Base-by-base conservation (phyloP, 1,284 basidiomycete species). In the Tilletiaria anomala region DNA sequence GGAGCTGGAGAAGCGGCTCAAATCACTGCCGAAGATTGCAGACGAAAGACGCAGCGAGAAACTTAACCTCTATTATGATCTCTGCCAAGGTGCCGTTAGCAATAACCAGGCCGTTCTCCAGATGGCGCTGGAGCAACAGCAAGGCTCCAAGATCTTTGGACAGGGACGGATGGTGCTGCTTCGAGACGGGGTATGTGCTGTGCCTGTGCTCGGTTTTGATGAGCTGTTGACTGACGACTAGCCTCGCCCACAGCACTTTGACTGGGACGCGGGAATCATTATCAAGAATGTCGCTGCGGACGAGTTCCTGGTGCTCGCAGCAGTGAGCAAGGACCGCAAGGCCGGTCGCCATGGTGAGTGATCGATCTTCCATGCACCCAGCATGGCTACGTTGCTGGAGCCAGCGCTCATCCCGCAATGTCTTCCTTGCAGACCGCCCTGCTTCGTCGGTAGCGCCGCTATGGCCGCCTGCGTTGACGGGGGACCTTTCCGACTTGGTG, bases 121-220 rank as follows among this genome's bases (percentile, higher is more conserved):
- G n/a, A 73, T 80, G 58, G 82, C 80, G 0, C 67, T 75, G 2
- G 68, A 69, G 18, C 75, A 81, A 45, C 74, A 75, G 15, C n/a
- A 80, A 51, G 81, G 81, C 3, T 71, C 72, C 19, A 86, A 83
- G 69, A 70, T 76, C 3, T 69, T 97, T 29, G 65, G 70, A 4
- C 65, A 78, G 0, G 91, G 89, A 0, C 73, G 93, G 37, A 76
- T 96, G 12, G 77, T 97, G 1, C 66, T 97, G 15, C 69, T 99
- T 23, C 76, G 80, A 34, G 82, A 96, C 61, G 76, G 76, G 40
- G 88, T 89, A 62, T 60, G 78, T 65, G 26, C 5, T 10, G 8
- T 21, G 14, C 10, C 14, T 18, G 10, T 5, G 1, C 10, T 11
- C 4, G 29, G 32, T 39, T 12, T n/a, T 23, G 37, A 33, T n/a